Conservation (phyloP, 345 rosid genomes). For the Euphorbia lathyris region DNA sequence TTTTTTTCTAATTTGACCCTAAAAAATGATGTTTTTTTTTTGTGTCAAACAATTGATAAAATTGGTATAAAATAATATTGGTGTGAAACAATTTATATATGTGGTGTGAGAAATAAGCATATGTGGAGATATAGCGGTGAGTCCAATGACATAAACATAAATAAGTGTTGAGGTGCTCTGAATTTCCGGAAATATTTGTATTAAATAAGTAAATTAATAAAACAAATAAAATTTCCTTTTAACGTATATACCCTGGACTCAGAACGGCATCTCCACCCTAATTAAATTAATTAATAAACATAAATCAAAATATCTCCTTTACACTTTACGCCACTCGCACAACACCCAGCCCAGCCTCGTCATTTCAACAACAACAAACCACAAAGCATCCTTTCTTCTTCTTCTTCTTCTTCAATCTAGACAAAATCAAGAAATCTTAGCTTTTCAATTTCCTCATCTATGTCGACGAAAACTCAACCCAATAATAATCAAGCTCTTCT, state of each 20-base stretch:
- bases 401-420: background rate
- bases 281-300: background rate
- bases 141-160: no score
- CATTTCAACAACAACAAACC: background rate
- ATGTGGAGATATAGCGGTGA: no score
- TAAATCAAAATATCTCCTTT: background rate
- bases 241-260: background rate
- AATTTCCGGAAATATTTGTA: background rate
- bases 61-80: no score
- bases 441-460: background rate
- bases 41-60: no score
- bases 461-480: conserved; percentile 7
- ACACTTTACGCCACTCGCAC: conserved; percentile 2
- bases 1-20: no score
- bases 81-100: no score
- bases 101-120: no score
- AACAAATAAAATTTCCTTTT: background rate
- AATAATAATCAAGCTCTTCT: conserved; percentile 15
- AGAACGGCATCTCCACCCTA: background rate
- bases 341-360: no score
- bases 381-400: background rate
- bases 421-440: background rate
- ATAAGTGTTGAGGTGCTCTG: background rate
- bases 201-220: background rate
- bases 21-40: no score